Evolutionary conservation across 345 rosid genomes (phyloP), one percentile per base, ranked within the genome.

Genomic region (Dimocarpus longan): DNA sequence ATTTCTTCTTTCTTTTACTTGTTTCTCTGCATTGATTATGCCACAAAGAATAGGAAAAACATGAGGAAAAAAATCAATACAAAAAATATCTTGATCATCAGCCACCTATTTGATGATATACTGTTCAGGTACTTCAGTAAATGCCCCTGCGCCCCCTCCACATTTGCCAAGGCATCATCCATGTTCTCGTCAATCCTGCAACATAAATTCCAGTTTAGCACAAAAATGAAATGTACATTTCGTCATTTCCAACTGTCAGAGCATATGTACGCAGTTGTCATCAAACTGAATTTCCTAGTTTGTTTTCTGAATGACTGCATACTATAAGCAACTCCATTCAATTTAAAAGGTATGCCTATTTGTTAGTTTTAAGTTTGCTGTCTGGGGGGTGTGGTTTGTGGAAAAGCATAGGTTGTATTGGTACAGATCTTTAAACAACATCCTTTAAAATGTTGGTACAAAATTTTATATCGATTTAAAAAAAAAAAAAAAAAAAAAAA

Each of bases 141-240:
- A 62, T 80, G 82, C 74, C 89, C 89, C 67, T 86, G 89, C 10
- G 87, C 89, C 18, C 89, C 89, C 81, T 86, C 89, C 7, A 86
- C 87, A 59, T 86, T 86, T 62, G 85, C 21, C 68, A 86, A 57
- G 1, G 87, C 75, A 52, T 86, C 87, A 3, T 86, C 89, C 85
- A 86, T 84, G 82, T 86, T 86, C 77, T 86, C 89, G 32, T 86
- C 89, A 74, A 86, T 86, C 85, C 89, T 86, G 82, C 63, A 80
- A 60, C 28, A 48, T n/a, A 64, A 16, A 57, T 54, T 76, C 70
- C 42, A 22, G 0, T 8, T 3, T 10, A 65, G 15, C 10, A 37
- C 50, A 59, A 21, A 42, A 44, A 50, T 24, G 1, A 10, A 21
- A 24, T 10, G 5, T 43, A 43, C 32, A 21, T 18, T 26, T 26